Evolutionary conservation across 192 early-diverging fungal genomes (phyloP), one percentile per base, ranked within the genome.

Genomic region (Coemansia biformis): DNA sequence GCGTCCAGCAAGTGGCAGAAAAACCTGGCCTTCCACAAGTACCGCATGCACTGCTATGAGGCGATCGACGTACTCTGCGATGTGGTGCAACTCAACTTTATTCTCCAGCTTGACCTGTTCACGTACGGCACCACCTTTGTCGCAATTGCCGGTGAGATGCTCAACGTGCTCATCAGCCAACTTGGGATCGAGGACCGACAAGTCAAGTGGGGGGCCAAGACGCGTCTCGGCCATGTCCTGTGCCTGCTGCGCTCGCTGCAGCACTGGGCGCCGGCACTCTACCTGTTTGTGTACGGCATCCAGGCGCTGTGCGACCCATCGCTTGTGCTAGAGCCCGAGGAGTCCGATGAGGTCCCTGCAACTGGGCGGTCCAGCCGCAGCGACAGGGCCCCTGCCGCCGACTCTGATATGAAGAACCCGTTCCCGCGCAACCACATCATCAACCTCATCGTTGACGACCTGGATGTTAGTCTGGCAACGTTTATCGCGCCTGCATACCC

Each of bases 401-500:
- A 31, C 1, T n/a, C 51, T 7, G 48, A 48, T 5, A 48, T 59
- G 8, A 11, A 43, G n/a, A 75, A 75, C 26, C 71, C 71, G 35
- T 75, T 67, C 38, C 71, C 54, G 32, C 49, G 33, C 15, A 75
- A 57, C 43, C 71, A 75, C 32, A 66, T 66, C 18, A 61, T 75
- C 35, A 66, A 55, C 31, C 63, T 67, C 21, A 66, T 75, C 16
- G 56, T 58, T 16, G 59, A 53, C 15, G 63, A 67, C 14, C 28
- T 75, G 21, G 71, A 63, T 13, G 38, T 57, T 43, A 63, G 51
- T 12, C 55, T 66, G 34, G 58, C 63, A 9, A 38, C 59, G 34
- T 74, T 74, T 33, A 38, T 74, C 0, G 71, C 71, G 0, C 71
- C 71, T 0, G 64, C 71, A 11, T 75, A 66, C 45, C 71, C 71